phyloP scores from a whole-genome alignment of 2,329 filamentous ascomycete genomes.

The Colletotrichum trifolii region DNA sequence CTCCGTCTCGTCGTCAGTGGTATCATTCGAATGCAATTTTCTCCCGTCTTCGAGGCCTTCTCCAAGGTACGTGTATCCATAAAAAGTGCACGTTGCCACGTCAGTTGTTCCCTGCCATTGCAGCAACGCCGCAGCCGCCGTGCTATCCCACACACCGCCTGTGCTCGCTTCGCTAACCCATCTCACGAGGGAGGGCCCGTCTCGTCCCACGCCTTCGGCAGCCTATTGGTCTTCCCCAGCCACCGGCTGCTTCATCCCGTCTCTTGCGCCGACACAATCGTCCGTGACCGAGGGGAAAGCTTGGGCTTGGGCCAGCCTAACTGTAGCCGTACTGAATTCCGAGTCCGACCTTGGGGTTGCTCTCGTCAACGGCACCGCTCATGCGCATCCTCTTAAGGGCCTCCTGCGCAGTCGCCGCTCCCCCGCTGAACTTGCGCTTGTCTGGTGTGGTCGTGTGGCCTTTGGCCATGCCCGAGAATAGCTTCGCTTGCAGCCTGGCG shows the following conservation, averaged over 20 bases:
- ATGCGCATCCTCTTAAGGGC: constrained; percentile 61
- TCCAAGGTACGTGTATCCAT: background rate
- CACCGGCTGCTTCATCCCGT: constrained; percentile 30
- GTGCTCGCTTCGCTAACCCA: constrained; percentile 2
- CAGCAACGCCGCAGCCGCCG: constrained; percentile 33
- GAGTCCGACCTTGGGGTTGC: constrained; percentile 56
- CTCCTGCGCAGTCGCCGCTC: constrained; percentile 44
- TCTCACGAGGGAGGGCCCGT: too few species aligned
- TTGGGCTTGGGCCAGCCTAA: background rate
- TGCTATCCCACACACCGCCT: constrained; percentile 35
- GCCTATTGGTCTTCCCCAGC: constrained; percentile 16
- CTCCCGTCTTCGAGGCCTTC: background rate
- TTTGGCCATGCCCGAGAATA: constrained; percentile 59
- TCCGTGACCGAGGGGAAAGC: background rate
- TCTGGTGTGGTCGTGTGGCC: constrained; percentile 48
- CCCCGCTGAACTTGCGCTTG: constrained; percentile 63
- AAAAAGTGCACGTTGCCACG: constrained; percentile 27
- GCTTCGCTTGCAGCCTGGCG: constrained; percentile 61
- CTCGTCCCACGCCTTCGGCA: background rate
- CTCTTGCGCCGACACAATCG: background rate
- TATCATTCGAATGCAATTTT: constrained; percentile 27
- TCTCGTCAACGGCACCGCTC: constrained; percentile 50
- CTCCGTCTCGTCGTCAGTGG: constrained; percentile 1
- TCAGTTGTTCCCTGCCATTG: constrained; percentile 29
- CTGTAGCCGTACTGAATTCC: constrained; percentile 61